Evolutionary conservation across 768 basidiomycete genomes (phyloP).

Genomic region (Favolaschia claudopus): DNA sequence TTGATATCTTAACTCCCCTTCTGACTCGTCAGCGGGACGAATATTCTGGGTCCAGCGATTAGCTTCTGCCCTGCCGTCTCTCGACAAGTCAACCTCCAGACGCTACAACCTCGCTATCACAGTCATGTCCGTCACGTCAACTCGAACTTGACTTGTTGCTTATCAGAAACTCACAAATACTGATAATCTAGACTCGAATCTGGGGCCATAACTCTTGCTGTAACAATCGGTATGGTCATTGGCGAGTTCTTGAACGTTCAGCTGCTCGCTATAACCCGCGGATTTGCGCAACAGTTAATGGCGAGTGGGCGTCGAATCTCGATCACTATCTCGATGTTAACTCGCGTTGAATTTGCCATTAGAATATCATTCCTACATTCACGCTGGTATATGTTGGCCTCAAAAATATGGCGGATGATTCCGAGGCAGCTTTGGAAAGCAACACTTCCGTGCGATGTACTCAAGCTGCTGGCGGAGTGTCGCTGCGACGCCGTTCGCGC

Average conservation of each 20-base stretch:
- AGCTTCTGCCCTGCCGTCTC: neutral
- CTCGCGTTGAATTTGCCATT: no score
- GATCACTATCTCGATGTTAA: neutral
- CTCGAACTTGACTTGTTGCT: neutral
- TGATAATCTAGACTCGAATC: neutral
- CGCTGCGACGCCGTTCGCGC: no score
- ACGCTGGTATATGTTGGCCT: conserved; percentile 3
- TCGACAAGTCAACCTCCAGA: conserved; percentile 4
- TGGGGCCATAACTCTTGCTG: conserved; percentile 1
- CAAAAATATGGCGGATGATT: no score
- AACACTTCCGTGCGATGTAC: no score
- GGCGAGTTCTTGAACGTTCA: neutral
- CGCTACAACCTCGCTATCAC: conserved; percentile 9
- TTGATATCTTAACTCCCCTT: no score
- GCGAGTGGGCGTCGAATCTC: conserved; percentile 2
- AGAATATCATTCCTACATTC: neutral
- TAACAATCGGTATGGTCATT: conserved; percentile 3
- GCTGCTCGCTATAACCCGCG: neutral
- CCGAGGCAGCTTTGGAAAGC: no score
- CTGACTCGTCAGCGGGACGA: conserved; percentile 3
- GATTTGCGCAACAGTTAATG: neutral
- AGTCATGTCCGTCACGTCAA: conserved; percentile 5
- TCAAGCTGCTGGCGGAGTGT: no score
- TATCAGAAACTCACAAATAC: conserved; percentile 2
- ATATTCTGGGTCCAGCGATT: conserved; percentile 6